A percentile compares a stretch with the other conserved stretches of the same genome.
Evolutionary conservation across 768 basidiomycete genomes (phyloP).

Genomic region (Solioccasus polychromus): DNA sequence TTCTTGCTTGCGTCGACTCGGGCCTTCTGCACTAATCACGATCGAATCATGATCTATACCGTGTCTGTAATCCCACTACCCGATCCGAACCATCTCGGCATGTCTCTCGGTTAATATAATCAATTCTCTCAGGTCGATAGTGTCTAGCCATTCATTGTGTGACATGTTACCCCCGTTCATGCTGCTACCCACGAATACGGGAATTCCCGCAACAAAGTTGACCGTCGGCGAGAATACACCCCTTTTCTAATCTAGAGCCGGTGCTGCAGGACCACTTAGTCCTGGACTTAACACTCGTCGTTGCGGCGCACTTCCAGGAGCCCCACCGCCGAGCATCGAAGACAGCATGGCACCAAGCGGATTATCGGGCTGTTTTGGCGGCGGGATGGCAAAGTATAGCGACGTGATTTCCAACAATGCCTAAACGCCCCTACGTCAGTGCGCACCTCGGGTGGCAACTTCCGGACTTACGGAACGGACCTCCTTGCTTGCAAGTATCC

Average conservation of each 20-base stretch:
- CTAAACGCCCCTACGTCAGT: conserved; percentile 36
- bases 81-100: not conserved
- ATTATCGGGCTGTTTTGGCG: conserved; percentile 72
- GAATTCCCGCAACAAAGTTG: conserved; percentile 7
- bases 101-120: not conserved
- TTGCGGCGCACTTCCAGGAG: conserved; percentile 30
- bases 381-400: conserved; percentile 86
- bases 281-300: conserved; percentile 30
- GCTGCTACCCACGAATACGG: no score
- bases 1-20: conserved; percentile 13
- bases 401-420: conserved; percentile 64
- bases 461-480: conserved; percentile 57
- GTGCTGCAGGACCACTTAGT: conserved; percentile 21
- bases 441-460: not conserved
- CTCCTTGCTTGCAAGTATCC: conserved; percentile 55
- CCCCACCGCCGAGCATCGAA: conserved; percentile 77
- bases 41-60: conserved; percentile 12
- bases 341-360: conserved; percentile 89
- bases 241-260: conserved; percentile 26
- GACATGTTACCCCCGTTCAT: no score
- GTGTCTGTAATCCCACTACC: conserved; percentile 14
- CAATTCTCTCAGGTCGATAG: not conserved
- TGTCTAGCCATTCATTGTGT: no score
- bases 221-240: conserved; percentile 11
- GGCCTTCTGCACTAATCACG: conserved; percentile 18